These are phyloP conservation scores for Cetraspora pellucida DNA, from an alignment of 192 early-diverging fungal species.

Conservation along the genomic window DNA sequence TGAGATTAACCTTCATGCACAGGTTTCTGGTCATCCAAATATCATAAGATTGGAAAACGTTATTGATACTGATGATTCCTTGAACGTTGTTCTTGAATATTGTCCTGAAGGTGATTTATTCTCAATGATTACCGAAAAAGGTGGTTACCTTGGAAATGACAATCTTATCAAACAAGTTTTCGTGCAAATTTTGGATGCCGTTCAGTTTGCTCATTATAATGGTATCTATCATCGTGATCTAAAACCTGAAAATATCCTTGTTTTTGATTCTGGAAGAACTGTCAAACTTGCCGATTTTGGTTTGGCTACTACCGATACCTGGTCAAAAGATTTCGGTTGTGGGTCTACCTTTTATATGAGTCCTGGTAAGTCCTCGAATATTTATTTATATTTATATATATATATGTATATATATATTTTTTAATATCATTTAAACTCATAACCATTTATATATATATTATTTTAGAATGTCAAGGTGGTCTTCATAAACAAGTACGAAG, in stretches of 20 bases:
- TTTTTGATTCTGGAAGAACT: slow-evolving; percentile 57
- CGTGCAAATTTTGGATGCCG: slow-evolving; percentile 80
- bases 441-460: slow-evolving; percentile 3
- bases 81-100: slow-evolving; percentile 72
- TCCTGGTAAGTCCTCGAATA: slow-evolving; percentile 49
- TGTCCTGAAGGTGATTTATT: slow-evolving; percentile 93
- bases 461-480: slow-evolving; percentile 67
- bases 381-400: background rate
- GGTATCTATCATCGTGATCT: slow-evolving; percentile 78
- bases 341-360: slow-evolving; percentile 61
- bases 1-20: slow-evolving; percentile 66
- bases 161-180: slow-evolving; percentile 78
- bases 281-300: slow-evolving; percentile 97
- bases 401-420: background rate
- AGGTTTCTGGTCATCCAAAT: slow-evolving; percentile 67
- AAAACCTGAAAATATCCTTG: slow-evolving; percentile 81
- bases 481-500: slow-evolving; percentile 60
- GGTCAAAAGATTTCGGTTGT: slow-evolving; percentile 73
- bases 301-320: slow-evolving; percentile 70
- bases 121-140: slow-evolving; percentile 83
- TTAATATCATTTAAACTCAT: background rate
- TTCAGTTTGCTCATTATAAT: slow-evolving; percentile 69
- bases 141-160: slow-evolving; percentile 70
- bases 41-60: slow-evolving; percentile 67
- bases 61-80: slow-evolving; percentile 61